Conservation (phyloP, 345 rosid species). For the Erysimum cheiranthoides region DNA sequence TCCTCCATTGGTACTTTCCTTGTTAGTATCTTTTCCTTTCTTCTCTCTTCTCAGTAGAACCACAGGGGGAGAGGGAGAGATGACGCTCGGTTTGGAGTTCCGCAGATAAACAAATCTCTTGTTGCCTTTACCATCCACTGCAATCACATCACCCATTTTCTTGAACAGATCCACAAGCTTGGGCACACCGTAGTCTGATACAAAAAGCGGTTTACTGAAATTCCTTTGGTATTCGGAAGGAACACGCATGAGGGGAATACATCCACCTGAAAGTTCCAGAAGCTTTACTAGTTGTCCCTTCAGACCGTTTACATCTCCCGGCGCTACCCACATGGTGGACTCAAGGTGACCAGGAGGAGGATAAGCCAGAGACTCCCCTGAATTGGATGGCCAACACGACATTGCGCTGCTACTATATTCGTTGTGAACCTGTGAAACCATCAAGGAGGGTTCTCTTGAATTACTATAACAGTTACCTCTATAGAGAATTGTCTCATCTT, state of each 20-base stretch:
- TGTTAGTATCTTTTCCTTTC: constrained; percentile 57
- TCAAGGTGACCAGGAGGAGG: constrained; percentile 63
- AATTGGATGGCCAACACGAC: constrained; percentile 58
- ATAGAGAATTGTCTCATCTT: constrained; percentile 78
- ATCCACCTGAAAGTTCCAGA: constrained; percentile 86
- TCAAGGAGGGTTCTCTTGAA: constrained; percentile 60
- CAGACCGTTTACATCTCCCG: constrained; percentile 87
- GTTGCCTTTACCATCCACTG: constrained; percentile 77
- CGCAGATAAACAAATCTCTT: constrained; percentile 72
- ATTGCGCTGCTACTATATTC: constrained; percentile 36
- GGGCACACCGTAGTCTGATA: constrained; percentile 72
- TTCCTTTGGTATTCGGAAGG: constrained; percentile 76
- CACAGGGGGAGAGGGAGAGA: constrained; percentile 59
- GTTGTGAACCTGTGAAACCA: constrained; percentile 58
- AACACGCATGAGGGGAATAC: constrained; percentile 74
- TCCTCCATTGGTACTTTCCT: constrained; percentile 50
- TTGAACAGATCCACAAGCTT: constrained; percentile 88
- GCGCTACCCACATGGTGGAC: constrained; percentile 82
- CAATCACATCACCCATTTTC: constrained; percentile 75
- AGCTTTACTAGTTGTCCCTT: constrained; percentile 79
- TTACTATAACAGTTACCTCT: constrained; percentile 64
- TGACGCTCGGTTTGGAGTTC: constrained; percentile 60
- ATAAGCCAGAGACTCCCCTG: constrained; percentile 55
- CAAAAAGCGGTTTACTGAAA: constrained; percentile 79
- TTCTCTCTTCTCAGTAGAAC: constrained; percentile 60